phyloP scores from a whole-genome alignment of 208 protist species.

The Tritrichomonas musculus region DNA sequence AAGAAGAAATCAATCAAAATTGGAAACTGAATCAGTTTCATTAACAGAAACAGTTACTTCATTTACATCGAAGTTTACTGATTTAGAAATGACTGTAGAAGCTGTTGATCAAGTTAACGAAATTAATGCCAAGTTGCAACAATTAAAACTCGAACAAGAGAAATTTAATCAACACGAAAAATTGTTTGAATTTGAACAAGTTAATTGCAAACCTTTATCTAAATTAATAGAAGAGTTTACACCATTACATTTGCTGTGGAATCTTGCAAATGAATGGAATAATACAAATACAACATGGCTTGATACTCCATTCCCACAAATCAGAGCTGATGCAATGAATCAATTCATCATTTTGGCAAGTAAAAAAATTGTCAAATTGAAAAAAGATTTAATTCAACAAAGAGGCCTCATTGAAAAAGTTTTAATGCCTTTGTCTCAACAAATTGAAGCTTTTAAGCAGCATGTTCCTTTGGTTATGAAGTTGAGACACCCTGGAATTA shows the following conservation, averaged over 20 bases:
- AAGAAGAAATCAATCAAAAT: background rate
- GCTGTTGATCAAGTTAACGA: background rate
- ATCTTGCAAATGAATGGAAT: background rate
- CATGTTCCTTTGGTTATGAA: background rate
- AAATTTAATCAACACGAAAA: background rate
- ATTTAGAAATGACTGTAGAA: conserved; percentile 27
- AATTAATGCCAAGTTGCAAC: background rate
- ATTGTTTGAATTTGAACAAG: background rate
- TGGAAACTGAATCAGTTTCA: background rate
- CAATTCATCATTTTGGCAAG: background rate
- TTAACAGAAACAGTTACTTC: background rate
- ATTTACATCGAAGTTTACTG: background rate
- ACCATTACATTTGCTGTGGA: background rate
- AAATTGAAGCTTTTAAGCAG: background rate
- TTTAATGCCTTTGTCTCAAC: background rate
- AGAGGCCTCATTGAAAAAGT: background rate
- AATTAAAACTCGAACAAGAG: background rate
- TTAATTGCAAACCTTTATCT: background rate
- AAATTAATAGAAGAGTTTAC: conserved; percentile 30
- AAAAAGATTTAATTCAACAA: background rate
- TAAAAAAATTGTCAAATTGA: background rate
- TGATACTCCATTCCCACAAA: conserved; percentile 22
- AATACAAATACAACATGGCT: conserved; percentile 12
- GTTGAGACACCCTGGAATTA: background rate
- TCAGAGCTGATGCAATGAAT: conserved; percentile 2